Base-by-base conservation (phyloP, 2,329 filamentous ascomycete genomes). In the Corniculantispora saksenae region DNA sequence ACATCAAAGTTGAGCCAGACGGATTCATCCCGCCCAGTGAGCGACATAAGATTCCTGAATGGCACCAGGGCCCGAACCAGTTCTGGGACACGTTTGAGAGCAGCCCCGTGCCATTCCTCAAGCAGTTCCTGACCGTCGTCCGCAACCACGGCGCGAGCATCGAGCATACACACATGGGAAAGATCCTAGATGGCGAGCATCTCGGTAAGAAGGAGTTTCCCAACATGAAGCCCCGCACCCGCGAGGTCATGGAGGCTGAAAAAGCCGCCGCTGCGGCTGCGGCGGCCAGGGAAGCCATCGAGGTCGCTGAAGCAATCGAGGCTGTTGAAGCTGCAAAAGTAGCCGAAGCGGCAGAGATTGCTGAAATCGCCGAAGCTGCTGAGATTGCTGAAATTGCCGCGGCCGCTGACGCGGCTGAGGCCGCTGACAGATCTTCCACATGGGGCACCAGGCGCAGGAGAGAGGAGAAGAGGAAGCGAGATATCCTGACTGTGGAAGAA, bases 101-200 rank as follows among this genome's bases (percentile, higher is more conserved):
- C 40, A 80, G 78, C 48, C 79, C 79, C 0, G 73, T 80, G 0
- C 59, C 68, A 6, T 81, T 83, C 32, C 58, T 83, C 12, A 74
- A 72, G 25, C 65, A 72, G 0, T 64, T 83, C 0, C 71, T 79
- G 63, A 70, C 71, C 15, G 75, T 72, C 27, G 75, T 82, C 1
- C 73, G 81, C 0, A 70, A 75, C 2, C 73, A 80, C 17, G 75
- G 79, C 8, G 69, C 75, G 10, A 67, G 65, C 0, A 81, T 82
- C 12, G 73, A 74, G 8, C 79, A 78, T 67, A 82, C 80, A 0
- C 80, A 83, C 27, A 68, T 80, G 64, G 80, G 79, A 0, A 75
- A 68, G 25, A 69, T 81, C 1, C 61, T 82, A 3, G 71, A 76
- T 12, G 77, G 76, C 1, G 66, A 72, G 6, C 50, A 74, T 0